Evolutionary conservation across 2,329 filamentous ascomycete genomes (phyloP).

Genomic region (Thyridium curvatum): DNA sequence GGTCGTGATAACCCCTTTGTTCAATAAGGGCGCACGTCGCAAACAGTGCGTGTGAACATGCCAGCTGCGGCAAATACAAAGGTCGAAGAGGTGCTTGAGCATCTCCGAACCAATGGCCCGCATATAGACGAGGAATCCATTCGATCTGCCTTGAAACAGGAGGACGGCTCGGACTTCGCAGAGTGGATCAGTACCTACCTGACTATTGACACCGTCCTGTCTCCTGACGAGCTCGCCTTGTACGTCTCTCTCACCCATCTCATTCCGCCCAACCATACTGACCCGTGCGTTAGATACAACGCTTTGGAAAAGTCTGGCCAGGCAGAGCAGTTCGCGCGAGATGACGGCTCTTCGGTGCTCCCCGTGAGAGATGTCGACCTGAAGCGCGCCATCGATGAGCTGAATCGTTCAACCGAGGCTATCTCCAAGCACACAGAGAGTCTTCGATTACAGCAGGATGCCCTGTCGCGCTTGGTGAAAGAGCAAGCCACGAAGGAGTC

Average conservation of each 20-base stretch:
- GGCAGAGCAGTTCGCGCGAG: slow-evolving; percentile 40
- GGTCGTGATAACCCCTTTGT: no score
- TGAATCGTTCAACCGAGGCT: slow-evolving; percentile 57
- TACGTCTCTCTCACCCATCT: slow-evolving; percentile 22
- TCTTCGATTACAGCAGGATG: slow-evolving; percentile 55
- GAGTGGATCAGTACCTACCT: slow-evolving; percentile 46
- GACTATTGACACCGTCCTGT: slow-evolving; percentile 43
- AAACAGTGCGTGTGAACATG: no score
- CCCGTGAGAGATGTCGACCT: slow-evolving; percentile 55
- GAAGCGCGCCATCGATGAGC: slow-evolving; percentile 52
- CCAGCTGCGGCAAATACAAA: no score
- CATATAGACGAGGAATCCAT: slow-evolving; percentile 13
- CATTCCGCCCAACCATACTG: slow-evolving; percentile 3
- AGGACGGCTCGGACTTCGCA: slow-evolving; percentile 26
- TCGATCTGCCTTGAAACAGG: slow-evolving; percentile 26
- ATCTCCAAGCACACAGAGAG: slow-evolving; percentile 59
- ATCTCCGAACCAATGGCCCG: slow-evolving; percentile 5
- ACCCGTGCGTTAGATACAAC: slow-evolving; percentile 35
- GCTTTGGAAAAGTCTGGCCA: slow-evolving; percentile 41
- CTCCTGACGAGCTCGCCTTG: slow-evolving; percentile 46
- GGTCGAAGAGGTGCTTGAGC: no score
- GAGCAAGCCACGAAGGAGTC: slow-evolving; percentile 27
- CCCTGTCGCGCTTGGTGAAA: slow-evolving; percentile 46
- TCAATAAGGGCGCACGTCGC: no score
- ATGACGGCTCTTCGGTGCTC: slow-evolving; percentile 32